Evolutionary conservation across 2,329 filamentous ascomycete species (phyloP), one percentile per base, ranked within the genome.

Genomic region (Chalaropsis ovoidea): DNA sequence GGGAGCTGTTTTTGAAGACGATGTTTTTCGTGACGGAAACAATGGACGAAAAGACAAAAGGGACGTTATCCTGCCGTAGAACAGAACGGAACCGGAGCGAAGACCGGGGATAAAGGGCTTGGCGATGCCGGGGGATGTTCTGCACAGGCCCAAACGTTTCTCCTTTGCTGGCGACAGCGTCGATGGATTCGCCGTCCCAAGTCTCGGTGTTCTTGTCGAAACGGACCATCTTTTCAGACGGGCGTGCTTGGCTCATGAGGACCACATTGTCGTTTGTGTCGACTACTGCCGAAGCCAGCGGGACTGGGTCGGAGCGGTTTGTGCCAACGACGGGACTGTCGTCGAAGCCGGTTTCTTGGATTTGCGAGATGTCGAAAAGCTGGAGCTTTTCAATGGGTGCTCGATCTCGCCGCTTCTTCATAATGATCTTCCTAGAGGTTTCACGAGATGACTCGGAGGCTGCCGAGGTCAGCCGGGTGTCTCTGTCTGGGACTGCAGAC

Each of bases 181-280:
- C 22, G 19, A n/a, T n/a, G 15, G 65, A 63, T 47, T 67, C 61
- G n/a, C 52, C 39, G 22, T 67, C 65, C 65, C 61, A 67, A 41
- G 54, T 61, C 31, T 61, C 49, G 5, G n/a, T 17, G n/a, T 63
- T 45, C 24, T 42, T 64, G 27, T 31, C 43, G 17, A 67, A 67
- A 8, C 61, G 61, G 13, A 67, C 65, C 11, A 27, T 47, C 24
- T 62, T 65, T 45, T 61, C 39, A 19, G 17, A 54, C 22, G 42
- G 13, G 3, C 17, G 24, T 22, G 19, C 3, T n/a, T 58, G 27
- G 41, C 13, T 41, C 24, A 22, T 42, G 5, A 22, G 39, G 8
- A 58, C 45, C 6, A 31, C n/a, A 3, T 58, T 31, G 39, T 45
- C 22, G 22, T 64, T 58, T 15, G 62, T 64, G 43, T 58, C 47